Base-by-base conservation (phyloP, 129 eudicot genomes). In the Chrysanthemum makinoi region DNA sequence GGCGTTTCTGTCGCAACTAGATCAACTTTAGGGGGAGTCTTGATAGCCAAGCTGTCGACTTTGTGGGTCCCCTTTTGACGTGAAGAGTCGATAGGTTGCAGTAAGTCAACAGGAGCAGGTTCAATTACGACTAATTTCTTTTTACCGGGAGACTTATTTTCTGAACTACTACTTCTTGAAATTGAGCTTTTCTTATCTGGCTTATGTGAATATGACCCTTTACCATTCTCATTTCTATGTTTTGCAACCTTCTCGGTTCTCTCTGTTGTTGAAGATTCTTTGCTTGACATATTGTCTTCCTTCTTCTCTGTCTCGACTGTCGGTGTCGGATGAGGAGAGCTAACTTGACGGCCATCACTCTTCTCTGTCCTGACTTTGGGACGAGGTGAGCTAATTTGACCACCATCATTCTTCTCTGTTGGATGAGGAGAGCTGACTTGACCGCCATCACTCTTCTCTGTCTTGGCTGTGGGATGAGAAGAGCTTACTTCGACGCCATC, bases 141-240 rank as follows among this genome's bases (percentile, higher is more conserved):
- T 63, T 60, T 73, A 62, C 77, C 78, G 20, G 43, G 77, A 66
- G 82, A 80, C 59, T 83, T 88, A 55, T 83, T 84, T 65, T 81
- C 83, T 7, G 88, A 83, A 58, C 85, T 79, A 33, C 82, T 69
- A 71, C 81, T 65, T 72, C 84, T 77, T 65, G 84, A 52, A 67
- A 70, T 75, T 44, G 68, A 62, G 14, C 71, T 52, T 70, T 75
- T 83, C 65, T 64, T 80, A 19, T 64, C 44, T 10, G 53, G 55
- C 39, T 69, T 49, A 39, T 15, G 57, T 58, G 58, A 55, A 69
- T 66, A 66, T 66, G 80, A 62, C 10, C 70, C 71, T 69, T 70
- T 64, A 10, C 76, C 83, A 44, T 73, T 57, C 55, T 70, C 64
- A 24, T 74, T 58, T 64, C 15, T 48, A 26, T 78, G 77, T 17